Evolutionary conservation across 495 filamentous ascomycete species (phyloP), one percentile per base, ranked within the genome.

Genomic region (Xeromyces bisporus): DNA sequence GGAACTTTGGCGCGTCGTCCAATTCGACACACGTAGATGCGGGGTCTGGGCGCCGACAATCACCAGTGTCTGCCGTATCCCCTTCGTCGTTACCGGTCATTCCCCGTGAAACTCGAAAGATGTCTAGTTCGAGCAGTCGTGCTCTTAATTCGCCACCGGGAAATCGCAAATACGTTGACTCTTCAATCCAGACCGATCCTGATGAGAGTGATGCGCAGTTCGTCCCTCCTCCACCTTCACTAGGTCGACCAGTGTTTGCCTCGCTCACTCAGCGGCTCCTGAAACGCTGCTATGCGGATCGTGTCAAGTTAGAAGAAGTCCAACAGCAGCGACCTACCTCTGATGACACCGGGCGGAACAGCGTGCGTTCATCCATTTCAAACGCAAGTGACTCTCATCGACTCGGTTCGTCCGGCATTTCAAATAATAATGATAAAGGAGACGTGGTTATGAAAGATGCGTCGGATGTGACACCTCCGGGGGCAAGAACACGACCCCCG

Each of bases 231-330:
- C 15, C 36, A 3, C 32, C 41, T 5, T 35, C 44, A 3, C 35
- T 29, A 12, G 40, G 30, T 31, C 44, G 40, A 25, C 39, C 38
- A 25, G 42, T 25, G 24, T 57, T 50, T 41, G 39, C 55, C 11
- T 56, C 64, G 6, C 38, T 62, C 21, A 56, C 50, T 0, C 50
- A 60, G 26, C 57, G 60, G 5, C 44, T 68, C 5, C 33, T 68
- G 14, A 48, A 59, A 16, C 55, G 61, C 17, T 64, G 56, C 37
- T 53, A 52, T 41, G 41, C 43, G 28, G 61, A 67, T 36, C 55
- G 62, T 23, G 20, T 49, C 17, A 46, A 44, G 23, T 31, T 51
- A 3, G 52, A 60, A 23, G 49, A 59, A 21, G 29, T 14, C 6
- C 38, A 43, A 11, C 29, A 41, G 10, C 24, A 41, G 38, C 23